Evolutionary conservation across 140 eudicot species (phyloP), one percentile per base, ranked within the genome.

Genomic region (Stevia rebaudiana): DNA sequence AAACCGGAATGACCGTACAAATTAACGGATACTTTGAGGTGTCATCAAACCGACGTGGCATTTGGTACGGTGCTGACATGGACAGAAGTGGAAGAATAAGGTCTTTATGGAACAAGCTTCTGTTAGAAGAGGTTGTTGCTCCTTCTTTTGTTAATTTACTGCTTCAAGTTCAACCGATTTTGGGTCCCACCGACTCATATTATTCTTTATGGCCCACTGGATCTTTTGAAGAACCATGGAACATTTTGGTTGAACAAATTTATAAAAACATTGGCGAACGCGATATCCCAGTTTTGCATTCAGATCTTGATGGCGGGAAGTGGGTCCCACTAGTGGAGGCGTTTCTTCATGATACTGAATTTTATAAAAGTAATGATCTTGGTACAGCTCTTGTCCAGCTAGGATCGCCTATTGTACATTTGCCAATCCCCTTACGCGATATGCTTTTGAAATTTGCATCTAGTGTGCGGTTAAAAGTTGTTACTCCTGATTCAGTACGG

Each of bases 1-100:
- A 79, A 71, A 94, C 99, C 30, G 99, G 99, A 51, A 61, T 94
- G 79, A 61, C 73, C 13, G 94, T 88, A 74, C 99, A 94, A 68
- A 79, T 94, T 36, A 94, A 94, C 64, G 99, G 97, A 53, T 94
- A 85, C 80, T 94, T 94, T 72, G 99, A 94, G 89, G 97, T 94
- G 52, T 94, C 99, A 65, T 94, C 99, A 56, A 94, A 94, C 65
- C 90, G 99, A 24, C 99, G 99, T 71, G 99, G 99, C 62, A 94
- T 94, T 75, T 94, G 99, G 99, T 94, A 94, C 80, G 99, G 99
- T 37, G 95, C 86, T 71, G 99, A 94, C 82, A 94, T 94, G 99
- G 99, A 94, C 84, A 85, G 99, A 75, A 76, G 90, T 63, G 99
- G 99, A 70, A 85, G 89, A 86, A 78, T 94, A 55, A 86, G 99